Percentiles rank a stretch among this genome's conserved stretches.
phyloP scores from a whole-genome alignment of 2,329 filamentous ascomycete genomes.

The Colletotrichum spinosum region DNA sequence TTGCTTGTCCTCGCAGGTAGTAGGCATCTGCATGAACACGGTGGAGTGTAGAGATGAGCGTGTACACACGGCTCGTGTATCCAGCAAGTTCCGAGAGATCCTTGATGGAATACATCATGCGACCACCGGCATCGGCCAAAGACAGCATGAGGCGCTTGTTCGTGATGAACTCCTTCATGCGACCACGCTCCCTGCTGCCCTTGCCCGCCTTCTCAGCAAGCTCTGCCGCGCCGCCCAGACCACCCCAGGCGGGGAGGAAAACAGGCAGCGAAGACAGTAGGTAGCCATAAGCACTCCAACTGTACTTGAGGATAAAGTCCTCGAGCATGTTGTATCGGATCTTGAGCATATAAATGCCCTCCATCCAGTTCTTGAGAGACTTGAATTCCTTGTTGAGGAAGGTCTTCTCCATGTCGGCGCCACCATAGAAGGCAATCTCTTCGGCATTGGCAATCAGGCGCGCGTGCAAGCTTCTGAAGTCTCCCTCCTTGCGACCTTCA shows the following conservation, averaged over 20 bases:
- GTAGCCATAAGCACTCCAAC: slow-evolving; percentile 98
- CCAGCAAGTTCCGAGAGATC: slow-evolving; percentile 95
- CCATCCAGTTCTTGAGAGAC: slow-evolving; percentile 96
- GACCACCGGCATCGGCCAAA: slow-evolving; percentile 91
- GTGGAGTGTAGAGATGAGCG: slow-evolving; percentile 92
- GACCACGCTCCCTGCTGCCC: slow-evolving; percentile 77
- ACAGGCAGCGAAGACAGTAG: slow-evolving; percentile 92
- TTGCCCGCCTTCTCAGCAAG: slow-evolving; percentile 63
- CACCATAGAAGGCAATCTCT: slow-evolving; percentile 97
- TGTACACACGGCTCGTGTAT: slow-evolving; percentile 96
- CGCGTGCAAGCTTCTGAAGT: slow-evolving; percentile 91
- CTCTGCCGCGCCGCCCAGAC: slow-evolving; percentile 80
- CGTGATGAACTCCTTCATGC: slow-evolving; percentile 99
- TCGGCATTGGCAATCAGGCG: slow-evolving; percentile 96
- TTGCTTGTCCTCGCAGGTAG: slow-evolving; percentile 73
- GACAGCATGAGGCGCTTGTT: slow-evolving; percentile 99
- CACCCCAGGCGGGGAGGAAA: slow-evolving; percentile 94
- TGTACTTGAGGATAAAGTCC: slow-evolving; percentile 98
- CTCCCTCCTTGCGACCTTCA: slow-evolving; percentile 93
- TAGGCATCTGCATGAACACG: slow-evolving; percentile 94
- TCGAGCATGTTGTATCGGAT: slow-evolving; percentile 99
- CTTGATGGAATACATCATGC: slow-evolving; percentile 99
- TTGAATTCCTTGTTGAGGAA: slow-evolving; percentile 94
- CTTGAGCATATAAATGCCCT: slow-evolving; percentile 96
- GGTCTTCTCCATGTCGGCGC: slow-evolving; percentile 92